These are phyloP conservation scores for Geotrichum cucujoidarum DNA, from an alignment of 1,139 yeast genomes.

Conservation along the genomic window DNA sequence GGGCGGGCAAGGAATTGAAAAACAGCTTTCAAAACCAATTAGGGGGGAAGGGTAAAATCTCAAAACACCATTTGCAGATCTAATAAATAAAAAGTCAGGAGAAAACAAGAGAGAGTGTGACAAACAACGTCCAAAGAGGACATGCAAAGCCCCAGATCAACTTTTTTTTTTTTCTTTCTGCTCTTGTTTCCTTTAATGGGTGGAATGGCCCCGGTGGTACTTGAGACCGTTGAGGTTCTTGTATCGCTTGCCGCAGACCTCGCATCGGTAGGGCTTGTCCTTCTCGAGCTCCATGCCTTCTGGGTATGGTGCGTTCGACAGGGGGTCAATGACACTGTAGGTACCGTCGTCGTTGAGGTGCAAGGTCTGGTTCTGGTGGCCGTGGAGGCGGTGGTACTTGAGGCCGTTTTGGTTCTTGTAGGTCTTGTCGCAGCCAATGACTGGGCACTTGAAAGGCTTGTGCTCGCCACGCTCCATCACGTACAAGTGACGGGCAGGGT, in stretches of 20 bases:
- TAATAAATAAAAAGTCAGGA: conserved; percentile 5
- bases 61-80: neutral
- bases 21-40: neutral
- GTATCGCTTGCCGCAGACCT: conserved; percentile 95
- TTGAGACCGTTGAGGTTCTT: conserved; percentile 93
- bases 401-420: conserved; percentile 96
- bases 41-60: neutral
- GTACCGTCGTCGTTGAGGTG: conserved; percentile 93
- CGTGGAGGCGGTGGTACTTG: conserved; percentile 92
- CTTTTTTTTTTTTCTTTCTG: neutral
- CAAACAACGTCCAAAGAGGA: neutral
- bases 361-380: conserved; percentile 92
- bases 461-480: conserved; percentile 90
- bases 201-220: conserved; percentile 95
- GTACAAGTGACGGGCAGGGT: conserved; percentile 90
- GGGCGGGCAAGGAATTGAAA: neutral
- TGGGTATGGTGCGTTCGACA: conserved; percentile 81
- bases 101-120: neutral
- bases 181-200: conserved; percentile 51
- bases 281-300: conserved; percentile 90
- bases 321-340: conserved; percentile 87
- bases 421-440: conserved; percentile 94
- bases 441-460: conserved; percentile 96
- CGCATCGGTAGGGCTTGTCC: conserved; percentile 97
- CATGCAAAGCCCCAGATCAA: neutral